Percentiles rank a stretch among this genome's conserved stretches.
Evolutionary conservation across 495 filamentous ascomycete genomes (phyloP).

Genomic region (Neurospora hispaniola): DNA sequence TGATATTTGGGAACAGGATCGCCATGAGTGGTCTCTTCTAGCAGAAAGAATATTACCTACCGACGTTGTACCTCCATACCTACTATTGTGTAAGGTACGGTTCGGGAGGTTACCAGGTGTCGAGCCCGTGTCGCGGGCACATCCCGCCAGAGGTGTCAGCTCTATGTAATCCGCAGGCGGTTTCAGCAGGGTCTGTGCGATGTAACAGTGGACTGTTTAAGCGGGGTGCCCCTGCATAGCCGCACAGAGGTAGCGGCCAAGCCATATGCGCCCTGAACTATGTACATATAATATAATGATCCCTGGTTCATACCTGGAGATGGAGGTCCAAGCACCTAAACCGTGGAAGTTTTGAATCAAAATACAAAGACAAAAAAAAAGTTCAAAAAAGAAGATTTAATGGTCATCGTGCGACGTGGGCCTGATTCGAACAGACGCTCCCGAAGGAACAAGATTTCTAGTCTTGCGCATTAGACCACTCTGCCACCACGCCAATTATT

Average conservation of each 20-base stretch:
- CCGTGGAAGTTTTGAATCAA: neutral
- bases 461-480: no score
- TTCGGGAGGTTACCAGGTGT: neutral
- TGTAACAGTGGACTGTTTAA: neutral
- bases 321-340: neutral
- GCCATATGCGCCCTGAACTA: neutral
- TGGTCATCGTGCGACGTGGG: neutral
- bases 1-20: neutral
- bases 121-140: neutral
- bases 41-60: neutral
- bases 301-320: neutral
- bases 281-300: neutral
- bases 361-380: neutral
- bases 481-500: neutral
- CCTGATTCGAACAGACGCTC: neutral
- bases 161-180: neutral
- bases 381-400: neutral
- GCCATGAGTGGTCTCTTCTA: neutral
- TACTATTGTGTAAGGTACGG: neutral
- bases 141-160: neutral
- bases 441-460: no score
- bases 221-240: neutral
- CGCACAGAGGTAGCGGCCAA: neutral
- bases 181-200: neutral
- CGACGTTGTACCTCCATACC: no score